Evolutionary conservation across 1,284 basidiomycete genomes (phyloP).

Genomic region (Trametes pubescens): DNA sequence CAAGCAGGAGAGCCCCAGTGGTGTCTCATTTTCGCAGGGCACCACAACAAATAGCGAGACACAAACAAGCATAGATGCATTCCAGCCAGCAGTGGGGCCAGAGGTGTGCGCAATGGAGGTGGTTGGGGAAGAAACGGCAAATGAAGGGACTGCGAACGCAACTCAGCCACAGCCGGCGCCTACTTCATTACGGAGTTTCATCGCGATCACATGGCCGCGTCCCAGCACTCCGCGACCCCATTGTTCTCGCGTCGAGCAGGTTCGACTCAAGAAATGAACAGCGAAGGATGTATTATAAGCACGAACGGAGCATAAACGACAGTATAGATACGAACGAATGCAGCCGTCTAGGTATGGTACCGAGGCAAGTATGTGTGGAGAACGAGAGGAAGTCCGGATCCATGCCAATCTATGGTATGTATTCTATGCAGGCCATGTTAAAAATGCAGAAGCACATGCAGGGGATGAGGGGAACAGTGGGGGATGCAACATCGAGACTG

Average conservation of each 20-base stretch:
- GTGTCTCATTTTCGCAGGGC: neutral
- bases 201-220: slow-evolving; percentile 33
- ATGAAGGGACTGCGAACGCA: slow-evolving; percentile 11
- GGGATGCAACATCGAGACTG: neutral
- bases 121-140: slow-evolving; percentile 2
- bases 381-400: slow-evolving; percentile 23
- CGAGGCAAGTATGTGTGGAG: slow-evolving; percentile 5
- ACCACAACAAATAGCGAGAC: too few species aligned
- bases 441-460: neutral
- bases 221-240: neutral
- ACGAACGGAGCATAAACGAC: slow-evolving; percentile 13
- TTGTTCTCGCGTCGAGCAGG: neutral
- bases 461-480: neutral
- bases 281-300: slow-evolving; percentile 1
- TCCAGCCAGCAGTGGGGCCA: neutral
- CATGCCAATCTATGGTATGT: slow-evolving; percentile 7
- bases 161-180: slow-evolving; percentile 20
- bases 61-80: neutral
- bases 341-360: neutral
- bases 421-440: slow-evolving; percentile 1
- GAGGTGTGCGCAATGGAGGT: neutral
- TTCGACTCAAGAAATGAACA: neutral
- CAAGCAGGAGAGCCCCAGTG: neutral
- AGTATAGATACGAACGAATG: slow-evolving; percentile 21
- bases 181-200: slow-evolving; percentile 26